A percentile compares a stretch with the other conserved stretches of the same genome.
These are phyloP conservation scores for Chaetoscypha palmicola DNA, from an alignment of 2,329 filamentous ascomycete genomes.

Conservation along the genomic window DNA sequence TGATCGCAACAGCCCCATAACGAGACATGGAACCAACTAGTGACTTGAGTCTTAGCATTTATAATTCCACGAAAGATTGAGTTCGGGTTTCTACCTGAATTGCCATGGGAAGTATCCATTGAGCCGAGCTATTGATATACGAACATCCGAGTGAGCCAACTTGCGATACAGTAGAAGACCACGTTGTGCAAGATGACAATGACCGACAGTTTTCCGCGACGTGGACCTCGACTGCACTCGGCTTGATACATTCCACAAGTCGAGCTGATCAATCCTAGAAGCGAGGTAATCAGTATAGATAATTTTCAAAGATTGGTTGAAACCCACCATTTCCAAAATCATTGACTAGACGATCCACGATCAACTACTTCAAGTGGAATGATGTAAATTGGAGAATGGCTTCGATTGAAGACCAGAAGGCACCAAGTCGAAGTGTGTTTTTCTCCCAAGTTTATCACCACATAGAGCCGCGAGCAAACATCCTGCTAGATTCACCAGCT, in stretches of 20 bases:
- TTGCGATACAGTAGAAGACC: slow-evolving; percentile 49
- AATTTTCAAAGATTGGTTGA: slow-evolving; percentile 28
- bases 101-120: slow-evolving; percentile 46
- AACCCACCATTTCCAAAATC: slow-evolving; percentile 43
- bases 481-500: slow-evolving; percentile 17
- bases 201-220: slow-evolving; percentile 19
- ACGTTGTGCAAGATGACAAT: slow-evolving; percentile 44
- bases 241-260: slow-evolving; percentile 20
- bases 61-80: too few species aligned
- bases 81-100: too few species aligned
- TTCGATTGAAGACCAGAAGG: slow-evolving; percentile 30
- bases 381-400: slow-evolving; percentile 37
- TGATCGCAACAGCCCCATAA: slow-evolving; percentile 20
- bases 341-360: slow-evolving; percentile 41
- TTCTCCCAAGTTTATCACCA: slow-evolving; percentile 20
- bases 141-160: slow-evolving; percentile 18
- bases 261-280: slow-evolving; percentile 13
- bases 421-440: slow-evolving; percentile 15
- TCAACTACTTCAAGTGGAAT: slow-evolving; percentile 43
- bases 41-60: too few species aligned
- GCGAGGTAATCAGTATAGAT: too few species aligned
- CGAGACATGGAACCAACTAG: slow-evolving; percentile 10
- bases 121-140: slow-evolving; percentile 30
- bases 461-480: slow-evolving; percentile 16
- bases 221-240: slow-evolving; percentile 15